Conservation (phyloP, 495 filamentous ascomycete species). For the Elasticomyces elasticus region DNA sequence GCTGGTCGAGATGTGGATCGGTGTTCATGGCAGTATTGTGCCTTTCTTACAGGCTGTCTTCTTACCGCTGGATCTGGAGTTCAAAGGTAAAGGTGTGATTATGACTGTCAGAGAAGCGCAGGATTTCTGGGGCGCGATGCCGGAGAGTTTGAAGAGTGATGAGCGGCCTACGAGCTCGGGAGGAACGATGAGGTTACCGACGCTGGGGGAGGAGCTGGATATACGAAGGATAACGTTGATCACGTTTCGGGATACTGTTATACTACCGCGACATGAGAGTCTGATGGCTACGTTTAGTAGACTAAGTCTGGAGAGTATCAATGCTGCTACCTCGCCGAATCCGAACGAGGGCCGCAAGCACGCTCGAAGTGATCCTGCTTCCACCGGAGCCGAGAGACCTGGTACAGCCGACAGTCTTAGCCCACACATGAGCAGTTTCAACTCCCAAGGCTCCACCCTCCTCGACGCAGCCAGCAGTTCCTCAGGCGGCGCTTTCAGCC, state of each 20-base stretch:
- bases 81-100: slow-evolving; percentile 69
- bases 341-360: slow-evolving; percentile 25
- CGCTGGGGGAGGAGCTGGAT: slow-evolving; percentile 56
- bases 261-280: slow-evolving; percentile 73
- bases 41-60: slow-evolving; percentile 97
- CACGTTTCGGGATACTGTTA: slow-evolving; percentile 79
- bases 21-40: slow-evolving; percentile 78
- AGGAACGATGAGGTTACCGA: slow-evolving; percentile 17
- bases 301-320: slow-evolving; percentile 71
- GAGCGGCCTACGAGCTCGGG: slow-evolving; percentile 10
- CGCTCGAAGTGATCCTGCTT: slow-evolving; percentile 18
- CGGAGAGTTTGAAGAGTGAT: slow-evolving; percentile 23
- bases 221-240: slow-evolving; percentile 80
- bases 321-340: slow-evolving; percentile 45
- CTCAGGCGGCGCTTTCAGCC: slow-evolving; percentile 32
- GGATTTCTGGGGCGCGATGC: slow-evolving; percentile 75
- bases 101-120: slow-evolving; percentile 65
- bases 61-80: slow-evolving; percentile 86
- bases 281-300: slow-evolving; percentile 86
- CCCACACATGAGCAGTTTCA: slow-evolving; percentile 59
- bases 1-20: slow-evolving; percentile 86
- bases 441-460: slow-evolving; percentile 61
- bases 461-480: slow-evolving; percentile 47
- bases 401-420: slow-evolving; percentile 64
- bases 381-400: slow-evolving; percentile 38